Percentiles rank a stretch among this genome's conserved stretches.
phyloP scores from a whole-genome alignment of 169 alveolate genomes.

The Babesia bovis region DNA sequence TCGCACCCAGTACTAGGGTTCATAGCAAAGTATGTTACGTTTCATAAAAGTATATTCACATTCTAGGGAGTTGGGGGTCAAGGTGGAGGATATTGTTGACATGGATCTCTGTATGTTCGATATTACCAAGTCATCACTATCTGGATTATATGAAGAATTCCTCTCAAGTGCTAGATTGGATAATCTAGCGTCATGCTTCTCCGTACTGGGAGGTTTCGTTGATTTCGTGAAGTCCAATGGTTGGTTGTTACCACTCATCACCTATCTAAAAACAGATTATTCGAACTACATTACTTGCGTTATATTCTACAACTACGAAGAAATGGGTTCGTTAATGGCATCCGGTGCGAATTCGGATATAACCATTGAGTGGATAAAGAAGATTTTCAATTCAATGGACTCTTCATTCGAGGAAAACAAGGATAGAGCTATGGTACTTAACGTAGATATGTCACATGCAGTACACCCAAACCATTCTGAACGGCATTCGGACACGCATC shows the following conservation, averaged over 20 bases:
- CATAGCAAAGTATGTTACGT: constrained; percentile 45
- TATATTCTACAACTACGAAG: constrained; percentile 63
- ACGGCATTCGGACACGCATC: constrained; percentile 87
- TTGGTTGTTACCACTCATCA: too few species aligned
- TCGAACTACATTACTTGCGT: constrained; percentile 30
- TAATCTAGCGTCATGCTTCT: constrained; percentile 79
- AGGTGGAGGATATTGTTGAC: constrained; percentile 73
- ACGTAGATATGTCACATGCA: constrained; percentile 93
- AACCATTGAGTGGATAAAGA: constrained; percentile 64
- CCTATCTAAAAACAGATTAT: constrained; percentile 12
- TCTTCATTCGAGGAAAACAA: constrained; percentile 21
- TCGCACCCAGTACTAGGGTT: constrained; percentile 26
- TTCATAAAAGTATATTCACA: neutral
- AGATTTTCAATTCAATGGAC: constrained; percentile 43
- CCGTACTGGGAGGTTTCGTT: constrained; percentile 64
- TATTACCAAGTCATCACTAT: constrained; percentile 81
- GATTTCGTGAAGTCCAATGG: too few species aligned
- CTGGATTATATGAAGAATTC: constrained; percentile 94
- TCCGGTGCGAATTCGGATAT: constrained; percentile 70
- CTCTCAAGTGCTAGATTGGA: constrained; percentile 92
- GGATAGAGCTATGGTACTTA: constrained; percentile 44
- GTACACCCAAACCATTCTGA: constrained; percentile 95
- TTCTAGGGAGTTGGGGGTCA: constrained; percentile 65
- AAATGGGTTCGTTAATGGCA: constrained; percentile 73
- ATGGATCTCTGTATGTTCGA: constrained; percentile 92